phyloP scores from a whole-genome alignment of 495 filamentous ascomycete genomes.

The Friedmanniomyces simplex region DNA sequence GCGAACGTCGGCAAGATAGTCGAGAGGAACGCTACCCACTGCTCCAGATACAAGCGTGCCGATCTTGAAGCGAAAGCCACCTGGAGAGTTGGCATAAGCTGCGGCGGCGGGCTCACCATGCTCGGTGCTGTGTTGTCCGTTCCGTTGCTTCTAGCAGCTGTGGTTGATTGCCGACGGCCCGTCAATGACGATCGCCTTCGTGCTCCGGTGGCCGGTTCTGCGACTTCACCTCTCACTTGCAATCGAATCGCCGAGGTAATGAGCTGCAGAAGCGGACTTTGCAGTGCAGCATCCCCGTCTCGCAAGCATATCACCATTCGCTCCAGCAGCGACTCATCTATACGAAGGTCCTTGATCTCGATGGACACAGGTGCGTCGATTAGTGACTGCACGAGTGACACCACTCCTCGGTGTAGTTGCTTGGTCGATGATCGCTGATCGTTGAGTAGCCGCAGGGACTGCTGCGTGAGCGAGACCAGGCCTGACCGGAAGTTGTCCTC shows the following conservation, averaged over 20 bases:
- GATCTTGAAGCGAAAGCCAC: constrained; percentile 66
- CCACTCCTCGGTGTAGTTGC: background rate
- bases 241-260: constrained; percentile 3
- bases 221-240: background rate
- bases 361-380: background rate
- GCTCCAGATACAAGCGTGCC: constrained; percentile 70
- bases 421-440: background rate
- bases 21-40: constrained; percentile 80
- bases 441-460: background rate
- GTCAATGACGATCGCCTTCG: background rate
- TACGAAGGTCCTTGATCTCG: background rate
- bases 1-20: constrained; percentile 76
- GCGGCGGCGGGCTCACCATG: constrained; percentile 46
- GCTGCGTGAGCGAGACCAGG: background rate
- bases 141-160: background rate
- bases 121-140: background rate
- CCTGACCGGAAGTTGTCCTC: background rate
- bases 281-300: background rate
- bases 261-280: constrained; percentile 8
- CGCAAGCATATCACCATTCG: constrained; percentile 1
- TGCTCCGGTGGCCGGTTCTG: background rate
- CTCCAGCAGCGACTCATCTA: constrained; percentile 4
- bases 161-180: background rate
- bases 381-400: background rate
- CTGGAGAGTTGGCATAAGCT: constrained; percentile 71